Evolutionary conservation across 2,329 filamentous ascomycete species (phyloP).

Genomic region (Macroventuria anomochaeta): DNA sequence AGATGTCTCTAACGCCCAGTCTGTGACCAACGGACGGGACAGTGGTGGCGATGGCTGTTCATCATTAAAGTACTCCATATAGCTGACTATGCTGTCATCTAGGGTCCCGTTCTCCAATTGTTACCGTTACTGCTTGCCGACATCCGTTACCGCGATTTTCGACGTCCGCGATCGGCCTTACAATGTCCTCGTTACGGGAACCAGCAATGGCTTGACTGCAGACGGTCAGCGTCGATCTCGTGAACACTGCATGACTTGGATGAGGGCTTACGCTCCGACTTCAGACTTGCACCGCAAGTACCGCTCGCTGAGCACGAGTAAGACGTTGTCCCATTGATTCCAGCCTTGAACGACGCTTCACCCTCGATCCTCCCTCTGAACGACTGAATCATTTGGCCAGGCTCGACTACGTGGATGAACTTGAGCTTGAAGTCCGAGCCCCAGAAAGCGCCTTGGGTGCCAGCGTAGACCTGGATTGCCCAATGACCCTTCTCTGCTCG

Average conservation of each 20-base stretch:
- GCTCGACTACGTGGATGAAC: conserved; percentile 28
- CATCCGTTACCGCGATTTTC: neutral
- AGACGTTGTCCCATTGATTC: conserved; percentile 14
- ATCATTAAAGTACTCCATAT: too few relatives aligned
- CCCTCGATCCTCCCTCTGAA: conserved; percentile 27
- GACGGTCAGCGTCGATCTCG: neutral
- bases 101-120: neutral
- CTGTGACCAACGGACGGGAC: too few relatives aligned
- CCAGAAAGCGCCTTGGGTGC: conserved; percentile 10
- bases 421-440: conserved; percentile 29
- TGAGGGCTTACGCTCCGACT: conserved; percentile 1
- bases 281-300: conserved; percentile 25
- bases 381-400: conserved; percentile 18
- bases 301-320: conserved; percentile 26
- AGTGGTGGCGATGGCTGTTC: too few relatives aligned
- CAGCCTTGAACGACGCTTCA: conserved; percentile 23
- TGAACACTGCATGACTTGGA: neutral
- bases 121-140: neutral
- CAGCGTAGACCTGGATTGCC: conserved; percentile 29
- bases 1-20: too few relatives aligned
- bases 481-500: conserved; percentile 29
- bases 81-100: neutral
- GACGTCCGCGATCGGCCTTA: neutral
- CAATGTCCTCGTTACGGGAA: neutral
- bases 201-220: neutral